These are phyloP conservation scores for Ustilago esculenta DNA, from an alignment of 1,284 basidiomycete genomes.

Conservation along the genomic window DNA sequence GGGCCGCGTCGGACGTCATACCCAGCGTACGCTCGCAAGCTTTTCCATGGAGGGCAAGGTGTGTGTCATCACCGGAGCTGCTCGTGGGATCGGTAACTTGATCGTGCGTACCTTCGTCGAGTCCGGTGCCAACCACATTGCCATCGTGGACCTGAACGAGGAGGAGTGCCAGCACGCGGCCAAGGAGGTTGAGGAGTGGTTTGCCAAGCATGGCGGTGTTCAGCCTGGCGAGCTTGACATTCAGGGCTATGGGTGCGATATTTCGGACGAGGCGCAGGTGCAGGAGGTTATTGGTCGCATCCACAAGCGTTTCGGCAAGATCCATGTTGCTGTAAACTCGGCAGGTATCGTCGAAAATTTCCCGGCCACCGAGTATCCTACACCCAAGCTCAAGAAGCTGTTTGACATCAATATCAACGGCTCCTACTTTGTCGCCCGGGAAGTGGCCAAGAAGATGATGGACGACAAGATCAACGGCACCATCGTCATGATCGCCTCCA, in stretches of 20 bases:
- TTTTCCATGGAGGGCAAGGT: constrained; percentile 73
- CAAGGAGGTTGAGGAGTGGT: constrained; percentile 75
- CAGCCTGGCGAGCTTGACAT: constrained; percentile 75
- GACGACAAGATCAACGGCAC: constrained; percentile 74
- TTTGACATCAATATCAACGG: constrained; percentile 95
- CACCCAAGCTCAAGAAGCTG: constrained; percentile 72
- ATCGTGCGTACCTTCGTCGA: constrained; percentile 79
- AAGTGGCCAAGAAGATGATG: constrained; percentile 78
- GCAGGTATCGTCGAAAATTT: constrained; percentile 90
- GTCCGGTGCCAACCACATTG: constrained; percentile 84
- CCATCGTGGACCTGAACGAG: constrained; percentile 83
- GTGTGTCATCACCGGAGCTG: constrained; percentile 92
- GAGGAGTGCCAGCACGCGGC: constrained; percentile 79
- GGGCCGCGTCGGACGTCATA: constrained; percentile 49
- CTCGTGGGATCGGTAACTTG: constrained; percentile 73
- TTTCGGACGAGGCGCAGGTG: constrained; percentile 76
- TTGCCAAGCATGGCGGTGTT: constrained; percentile 73
- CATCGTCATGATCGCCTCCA: constrained; percentile 87
- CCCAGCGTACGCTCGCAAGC: constrained; percentile 55
- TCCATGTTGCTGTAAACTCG: constrained; percentile 72
- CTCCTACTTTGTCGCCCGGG: constrained; percentile 82
- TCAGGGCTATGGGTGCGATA: constrained; percentile 85
- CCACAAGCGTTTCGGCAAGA: constrained; percentile 76
- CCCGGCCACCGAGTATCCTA: constrained; percentile 79
- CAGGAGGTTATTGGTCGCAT: constrained; percentile 41